Base-by-base conservation (phyloP, 2,329 filamentous ascomycete species). In the Arachnomyces sp. region DNA sequence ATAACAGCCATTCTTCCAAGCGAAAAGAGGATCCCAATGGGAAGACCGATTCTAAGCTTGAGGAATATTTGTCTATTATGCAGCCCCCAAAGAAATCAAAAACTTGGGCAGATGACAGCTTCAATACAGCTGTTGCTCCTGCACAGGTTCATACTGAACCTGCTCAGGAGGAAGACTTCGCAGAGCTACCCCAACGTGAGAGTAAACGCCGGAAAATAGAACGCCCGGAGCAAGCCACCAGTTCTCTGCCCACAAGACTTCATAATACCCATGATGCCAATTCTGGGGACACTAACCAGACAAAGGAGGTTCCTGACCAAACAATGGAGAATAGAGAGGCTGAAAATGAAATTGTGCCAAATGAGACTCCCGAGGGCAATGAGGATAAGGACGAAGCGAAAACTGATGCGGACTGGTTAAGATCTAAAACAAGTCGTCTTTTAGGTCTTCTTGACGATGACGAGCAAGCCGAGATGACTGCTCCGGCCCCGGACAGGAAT, bases 331-430 rank as follows among this genome's bases (percentile, higher is more conserved):
- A 38, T 37, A 28, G 38, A 8, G 49, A 51, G 16, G 38, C 50
- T 28, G 38, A 43, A 29, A 42, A 50, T 28, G 38, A 43, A 29
- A 42, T 51, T 15, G 47, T 52, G 17, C 44, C 46, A 7, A 38
- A 44, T 18, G 47, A 54, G 32, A 49, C 52, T 17, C 32, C 45
- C 43, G 53, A 5, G 20, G 9, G 9, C 20, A 9, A 5, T 5
- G 20, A 50, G 41, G 57, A 50, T 15, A 54, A 56, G 36, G 54
- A 59, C 16, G 56, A 56, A 28, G 60, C 61, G 25, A 58, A 65
- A 34, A 81, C 82, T 15, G 88, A 95, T 64, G 79, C 82, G 45
- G 89, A 96, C 62, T 98, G 92, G 92, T 71, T 95, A 51, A 80
- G 90, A 43, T 90, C 84, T 47, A 79, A 84, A 51, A 96, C 89